Percentiles rank a stretch among this genome's conserved stretches.
phyloP scores from a whole-genome alignment of 2,329 filamentous ascomycete species.

The Paecilomyces sp. region DNA sequence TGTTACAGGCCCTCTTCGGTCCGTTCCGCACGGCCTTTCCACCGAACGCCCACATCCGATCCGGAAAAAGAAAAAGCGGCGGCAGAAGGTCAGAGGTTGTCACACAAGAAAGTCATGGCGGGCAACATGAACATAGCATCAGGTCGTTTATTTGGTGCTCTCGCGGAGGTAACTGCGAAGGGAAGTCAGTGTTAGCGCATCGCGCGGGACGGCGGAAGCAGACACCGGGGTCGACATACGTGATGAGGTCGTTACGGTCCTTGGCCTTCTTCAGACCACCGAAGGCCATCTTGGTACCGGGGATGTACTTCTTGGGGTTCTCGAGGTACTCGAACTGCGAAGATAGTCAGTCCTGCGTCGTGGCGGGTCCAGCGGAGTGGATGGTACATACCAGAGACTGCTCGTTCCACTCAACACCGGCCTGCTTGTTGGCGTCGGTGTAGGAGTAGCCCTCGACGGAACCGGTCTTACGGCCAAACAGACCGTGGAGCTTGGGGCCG shows the following conservation, averaged over 20 bases:
- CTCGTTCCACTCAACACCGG: slow-evolving; percentile 84
- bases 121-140: slow-evolving; percentile 2
- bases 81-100: slow-evolving; percentile 8
- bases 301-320: slow-evolving; percentile 99
- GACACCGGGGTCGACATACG: slow-evolving; percentile 51
- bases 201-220: background rate
- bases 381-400: slow-evolving; percentile 61
- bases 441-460: slow-evolving; percentile 89
- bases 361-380: slow-evolving; percentile 17
- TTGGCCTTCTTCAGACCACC: slow-evolving; percentile 99
- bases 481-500: slow-evolving; percentile 91
- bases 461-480: slow-evolving; percentile 94
- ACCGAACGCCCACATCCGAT: slow-evolving; percentile 10
- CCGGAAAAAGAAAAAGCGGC: background rate
- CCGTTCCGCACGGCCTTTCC: slow-evolving; percentile 8
- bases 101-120: background rate
- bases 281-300: slow-evolving; percentile 99
- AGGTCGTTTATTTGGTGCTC: slow-evolving; percentile 24
- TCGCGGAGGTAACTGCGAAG: slow-evolving; percentile 31
- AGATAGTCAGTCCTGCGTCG: slow-evolving; percentile 7
- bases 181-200: slow-evolving; percentile 2
- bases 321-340: slow-evolving; percentile 90
- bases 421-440: slow-evolving; percentile 99
- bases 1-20: slow-evolving; percentile 28
- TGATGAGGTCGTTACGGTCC: slow-evolving; percentile 98